A percentile compares a stretch with the other conserved stretches of the same genome.
Evolutionary conservation across 495 filamentous ascomycete genomes (phyloP).

Genomic region (Friedmanniomyces simplex): DNA sequence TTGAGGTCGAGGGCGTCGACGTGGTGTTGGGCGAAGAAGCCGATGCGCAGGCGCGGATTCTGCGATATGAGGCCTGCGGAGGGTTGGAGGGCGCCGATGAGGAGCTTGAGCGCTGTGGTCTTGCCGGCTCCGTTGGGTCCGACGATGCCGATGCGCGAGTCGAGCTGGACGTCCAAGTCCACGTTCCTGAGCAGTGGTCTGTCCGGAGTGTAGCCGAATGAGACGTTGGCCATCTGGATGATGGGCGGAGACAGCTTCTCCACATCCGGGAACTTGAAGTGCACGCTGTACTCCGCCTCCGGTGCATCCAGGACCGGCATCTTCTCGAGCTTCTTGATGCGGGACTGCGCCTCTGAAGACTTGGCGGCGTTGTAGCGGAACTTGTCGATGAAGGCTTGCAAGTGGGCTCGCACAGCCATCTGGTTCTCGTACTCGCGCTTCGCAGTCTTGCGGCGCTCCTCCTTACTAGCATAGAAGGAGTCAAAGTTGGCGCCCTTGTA

Average conservation of each 20-base stretch:
- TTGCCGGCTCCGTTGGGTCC: slow-evolving; percentile 97
- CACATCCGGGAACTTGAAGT: slow-evolving; percentile 96
- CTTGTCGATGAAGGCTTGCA: slow-evolving; percentile 97
- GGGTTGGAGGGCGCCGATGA: slow-evolving; percentile 74
- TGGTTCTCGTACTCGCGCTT: slow-evolving; percentile 98
- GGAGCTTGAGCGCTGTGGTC: slow-evolving; percentile 87
- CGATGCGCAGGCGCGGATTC: slow-evolving; percentile 76
- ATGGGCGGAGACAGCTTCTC: slow-evolving; percentile 97
- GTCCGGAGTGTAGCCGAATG: slow-evolving; percentile 78
- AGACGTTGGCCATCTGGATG: slow-evolving; percentile 89
- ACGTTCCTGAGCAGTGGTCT: slow-evolving; percentile 74
- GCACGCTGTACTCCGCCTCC: slow-evolving; percentile 88
- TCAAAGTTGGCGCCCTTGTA: slow-evolving; percentile 98
- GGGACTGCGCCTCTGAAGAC: slow-evolving; percentile 91
- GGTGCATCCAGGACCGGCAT: slow-evolving; percentile 88
- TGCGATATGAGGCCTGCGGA: slow-evolving; percentile 74
- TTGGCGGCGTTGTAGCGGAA: slow-evolving; percentile 99
- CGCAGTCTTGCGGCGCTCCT: slow-evolving; percentile 92
- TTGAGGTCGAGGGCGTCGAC: slow-evolving; percentile 92
- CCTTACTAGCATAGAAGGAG: slow-evolving; percentile 94
- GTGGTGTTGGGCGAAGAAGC: slow-evolving; percentile 98
- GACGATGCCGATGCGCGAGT: slow-evolving; percentile 96
- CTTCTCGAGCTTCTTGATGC: slow-evolving; percentile 97
- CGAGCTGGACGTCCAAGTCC: slow-evolving; percentile 92
- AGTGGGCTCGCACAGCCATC: slow-evolving; percentile 82